Evolutionary conservation across 1,284 basidiomycete genomes (phyloP).

Genomic region (Flammula alnicola): DNA sequence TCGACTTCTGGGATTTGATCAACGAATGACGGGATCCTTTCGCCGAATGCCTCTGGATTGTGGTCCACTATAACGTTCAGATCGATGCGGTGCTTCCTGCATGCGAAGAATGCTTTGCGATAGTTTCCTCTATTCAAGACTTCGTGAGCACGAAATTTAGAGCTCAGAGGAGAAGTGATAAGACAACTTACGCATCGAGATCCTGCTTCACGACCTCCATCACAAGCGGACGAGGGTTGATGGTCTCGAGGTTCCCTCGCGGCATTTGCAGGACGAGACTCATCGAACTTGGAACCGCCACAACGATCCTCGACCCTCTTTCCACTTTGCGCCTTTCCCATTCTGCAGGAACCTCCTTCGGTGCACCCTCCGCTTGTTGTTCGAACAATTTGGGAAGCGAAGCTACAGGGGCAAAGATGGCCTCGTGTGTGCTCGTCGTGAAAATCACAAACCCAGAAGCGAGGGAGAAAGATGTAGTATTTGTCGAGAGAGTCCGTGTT

Average conservation of each 20-base stretch:
- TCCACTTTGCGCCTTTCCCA: constrained; percentile 85
- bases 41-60: constrained; percentile 71
- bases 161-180: background rate
- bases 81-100: constrained; percentile 93
- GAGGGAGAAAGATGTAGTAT: constrained; percentile 82
- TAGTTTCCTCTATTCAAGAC: constrained; percentile 60
- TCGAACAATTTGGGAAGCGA: constrained; percentile 37
- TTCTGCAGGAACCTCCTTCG: constrained; percentile 39
- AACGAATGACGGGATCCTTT: constrained; percentile 69
- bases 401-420: constrained; percentile 71
- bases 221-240: constrained; percentile 92
- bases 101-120: constrained; percentile 87
- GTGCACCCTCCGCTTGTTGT: constrained; percentile 21
- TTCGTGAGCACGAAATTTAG: constrained; percentile 7
- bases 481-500: constrained; percentile 50
- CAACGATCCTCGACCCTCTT: constrained; percentile 85
- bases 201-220: constrained; percentile 81
- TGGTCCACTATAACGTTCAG: constrained; percentile 89
- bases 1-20: constrained; percentile 90
- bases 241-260: constrained; percentile 94
- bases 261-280: constrained; percentile 96
- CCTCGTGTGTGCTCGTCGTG: constrained; percentile 86
- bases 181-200: constrained; percentile 65
- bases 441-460: constrained; percentile 86
- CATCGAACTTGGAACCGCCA: constrained; percentile 87